Evolutionary conservation across 805 yeast genomes (phyloP).

Genomic region (Metschnikowia arizonensis): DNA sequence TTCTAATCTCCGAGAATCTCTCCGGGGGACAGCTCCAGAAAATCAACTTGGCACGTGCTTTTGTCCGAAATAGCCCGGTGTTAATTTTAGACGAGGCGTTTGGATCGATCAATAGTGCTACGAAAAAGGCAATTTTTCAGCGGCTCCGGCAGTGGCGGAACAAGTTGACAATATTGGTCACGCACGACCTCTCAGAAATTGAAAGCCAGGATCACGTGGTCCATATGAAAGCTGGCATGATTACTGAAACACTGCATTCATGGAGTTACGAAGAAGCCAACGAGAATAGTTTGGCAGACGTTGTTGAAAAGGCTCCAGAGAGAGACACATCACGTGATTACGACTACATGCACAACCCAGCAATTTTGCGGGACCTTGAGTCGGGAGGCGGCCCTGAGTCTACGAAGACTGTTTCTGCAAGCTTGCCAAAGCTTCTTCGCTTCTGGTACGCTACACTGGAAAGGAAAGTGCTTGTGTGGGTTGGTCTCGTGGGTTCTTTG

Average conservation of each 20-base stretch:
- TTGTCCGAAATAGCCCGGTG: constrained; percentile 65
- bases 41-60: constrained; percentile 80
- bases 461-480: constrained; percentile 24
- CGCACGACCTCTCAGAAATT: constrained; percentile 71
- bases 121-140: constrained; percentile 43
- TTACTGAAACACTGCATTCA: background rate
- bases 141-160: constrained; percentile 61
- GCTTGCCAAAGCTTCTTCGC: constrained; percentile 22
- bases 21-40: constrained; percentile 94
- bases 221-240: constrained; percentile 40
- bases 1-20: constrained; percentile 46
- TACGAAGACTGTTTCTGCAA: constrained; percentile 19
- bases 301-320: too few species aligned
- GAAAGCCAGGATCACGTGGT: constrained; percentile 52
- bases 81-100: constrained; percentile 82
- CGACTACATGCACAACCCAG: background rate
- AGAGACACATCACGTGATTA: background rate
- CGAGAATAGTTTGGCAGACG: too few species aligned
- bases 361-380: background rate
- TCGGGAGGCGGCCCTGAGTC: background rate
- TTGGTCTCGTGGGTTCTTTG: constrained; percentile 54
- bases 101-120: constrained; percentile 67
- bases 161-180: constrained; percentile 73
- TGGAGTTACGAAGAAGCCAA: too few species aligned
- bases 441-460: constrained; percentile 22